Base-by-base conservation (phyloP, 2,329 filamentous ascomycete genomes). In the Aureobasidium sp. region DNA sequence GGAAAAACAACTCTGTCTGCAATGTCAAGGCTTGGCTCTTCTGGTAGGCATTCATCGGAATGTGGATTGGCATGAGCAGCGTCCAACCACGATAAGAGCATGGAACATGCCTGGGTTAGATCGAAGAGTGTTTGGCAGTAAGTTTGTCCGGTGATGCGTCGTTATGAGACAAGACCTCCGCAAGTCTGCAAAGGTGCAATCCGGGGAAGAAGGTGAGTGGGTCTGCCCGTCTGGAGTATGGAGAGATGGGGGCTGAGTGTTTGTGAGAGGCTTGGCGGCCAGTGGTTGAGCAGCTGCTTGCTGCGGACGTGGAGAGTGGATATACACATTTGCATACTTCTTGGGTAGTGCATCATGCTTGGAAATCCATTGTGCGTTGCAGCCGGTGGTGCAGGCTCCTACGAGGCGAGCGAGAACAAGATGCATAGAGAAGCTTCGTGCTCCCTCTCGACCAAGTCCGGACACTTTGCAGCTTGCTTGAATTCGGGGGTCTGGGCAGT, bases 191-290 rank as follows among this genome's bases (percentile, higher is more conserved):
- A 22, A 22, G 27, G 35, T 29, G 31, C 22, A 40, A 35, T 53
- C 58, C 37, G 58, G 58, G 58, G 58, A 33, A 27, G 22, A 8
- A 48, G 15, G 52, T 14, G 33, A 52, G 58, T 61, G 58, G 58
- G 58, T 60, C 57, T 60, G 35, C 14, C 22, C 15, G 42, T 45
- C 45, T 48, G 45, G 27, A 33, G 31, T 58, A 48, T 11, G 48
- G 48, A 53, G 48, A 53, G 48, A 53, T 45, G 37, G 58, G 19
- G 58, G 58, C 58, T 49, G 58, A 61, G 58, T 40, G 40, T 50
- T 27, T 50, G 57, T 60, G 57, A 40, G 24, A 60, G 54, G 45
- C 57, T 60, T 60, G 57, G 57, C 57, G 27, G 17, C 3, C 22
- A 42, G 17, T 17, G 57, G 47, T 49, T 60, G 35, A 59, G 54